Evolutionary conservation across 345 rosid species (phyloP), one percentile per base, ranked within the genome.

Genomic region (Eucalyptus pumila): DNA sequence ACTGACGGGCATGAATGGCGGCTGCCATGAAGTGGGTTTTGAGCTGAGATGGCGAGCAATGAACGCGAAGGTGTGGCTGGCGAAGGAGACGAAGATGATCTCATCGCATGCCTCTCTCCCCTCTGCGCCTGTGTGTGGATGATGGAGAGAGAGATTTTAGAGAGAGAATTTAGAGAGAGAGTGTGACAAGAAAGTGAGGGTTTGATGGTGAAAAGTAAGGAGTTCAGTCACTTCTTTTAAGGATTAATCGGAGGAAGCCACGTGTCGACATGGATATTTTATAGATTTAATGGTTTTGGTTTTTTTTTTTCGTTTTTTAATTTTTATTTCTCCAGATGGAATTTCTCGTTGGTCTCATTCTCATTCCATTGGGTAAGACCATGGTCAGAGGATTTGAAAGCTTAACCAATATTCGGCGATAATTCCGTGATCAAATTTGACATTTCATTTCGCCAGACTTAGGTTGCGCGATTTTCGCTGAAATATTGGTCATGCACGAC

Each of bases 401-500:
- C 42, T 19, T 3, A 34, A 11, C 27, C 14, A 37, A 76, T 11
- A 37, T 3, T 21, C 7, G 47, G 85, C 30, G 23, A 34, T 21
- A 76, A 40, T 21, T 40, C 13, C 47, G 24, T 40, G 85, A 76
- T 23, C 12, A 40, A 40, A 76, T 76, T 76, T 21, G 83, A 76
- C 45, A 37, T 40, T 21, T 19, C 47, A 11, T 21, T 11, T 76
- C 47, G 1, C 47, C 83, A 21, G 13, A 76, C 27, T 76, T 76
- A 19, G 15, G 24, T 11, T 21, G 47, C 13, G 83, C 21, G 44
- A 69, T 34, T 34, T 19, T 69, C 44, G 44, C 14, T 69, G 2
- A 34, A 34, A 34, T 34, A 34, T 16, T 17, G 2, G 7, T 69
- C 5, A 17, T 9, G 80, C 2, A 0, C 0, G 14, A 34, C 13